These are phyloP conservation scores for Cenchrus americanus DNA, from an alignment of 176 grass and related monocot species.

Conservation along the genomic window DNA sequence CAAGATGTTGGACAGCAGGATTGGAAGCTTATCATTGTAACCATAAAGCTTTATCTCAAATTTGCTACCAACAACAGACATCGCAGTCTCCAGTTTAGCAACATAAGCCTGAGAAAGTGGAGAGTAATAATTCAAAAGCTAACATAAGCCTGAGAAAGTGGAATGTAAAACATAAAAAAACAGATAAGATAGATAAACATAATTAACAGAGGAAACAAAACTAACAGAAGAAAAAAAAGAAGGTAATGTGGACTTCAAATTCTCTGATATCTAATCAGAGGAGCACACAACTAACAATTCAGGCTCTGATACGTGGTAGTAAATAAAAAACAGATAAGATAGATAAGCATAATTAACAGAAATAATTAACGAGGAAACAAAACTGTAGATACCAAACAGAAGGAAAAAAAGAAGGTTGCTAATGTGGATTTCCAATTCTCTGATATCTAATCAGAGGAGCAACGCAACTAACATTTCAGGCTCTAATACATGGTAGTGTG, in stretches of 20 bases:
- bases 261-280: conserved; percentile 30
- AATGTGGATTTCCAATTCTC: neutral
- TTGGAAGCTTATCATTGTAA: conserved; percentile 86
- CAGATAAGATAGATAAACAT: conserved; percentile 9
- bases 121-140: conserved; percentile 33
- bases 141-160: conserved; percentile 66
- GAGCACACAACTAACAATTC: conserved; percentile 5
- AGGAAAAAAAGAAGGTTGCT: neutral
- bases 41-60: conserved; percentile 91
- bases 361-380: too few relatives aligned
- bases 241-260: too few relatives aligned
- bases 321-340: conserved; percentile 31
- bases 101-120: conserved; percentile 66
- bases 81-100: conserved; percentile 85
- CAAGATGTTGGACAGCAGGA: conserved; percentile 84
- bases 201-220: conserved; percentile 12
- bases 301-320: neutral
- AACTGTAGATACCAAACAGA: conserved; percentile 5
- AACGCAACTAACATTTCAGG: neutral
- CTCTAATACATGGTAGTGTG: neutral
- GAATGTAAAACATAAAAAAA: conserved; percentile 33
- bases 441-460: conserved; percentile 32
- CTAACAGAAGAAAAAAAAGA: neutral
- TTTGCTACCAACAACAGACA: conserved; percentile 71
- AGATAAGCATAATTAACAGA: conserved; percentile 11